These are phyloP conservation scores for Chimonanthus salicifolius DNA, from an alignment of 164 flowering plant species.

Conservation along the genomic window DNA sequence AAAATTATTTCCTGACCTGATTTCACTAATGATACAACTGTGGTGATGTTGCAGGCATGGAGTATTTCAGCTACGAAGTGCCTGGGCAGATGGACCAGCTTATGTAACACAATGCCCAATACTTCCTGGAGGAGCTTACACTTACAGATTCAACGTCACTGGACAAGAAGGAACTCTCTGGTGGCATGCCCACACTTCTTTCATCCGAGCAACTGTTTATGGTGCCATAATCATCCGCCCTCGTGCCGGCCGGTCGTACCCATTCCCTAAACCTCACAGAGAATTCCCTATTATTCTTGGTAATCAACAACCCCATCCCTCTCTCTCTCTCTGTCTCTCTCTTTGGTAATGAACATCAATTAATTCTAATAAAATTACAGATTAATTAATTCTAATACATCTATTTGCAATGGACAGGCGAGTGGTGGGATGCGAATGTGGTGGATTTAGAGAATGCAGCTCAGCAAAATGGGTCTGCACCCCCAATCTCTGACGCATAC, in stretches of 20 bases:
- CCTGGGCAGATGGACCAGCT: slow-evolving; percentile 27
- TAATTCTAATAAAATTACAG: neutral
- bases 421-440: slow-evolving; percentile 75
- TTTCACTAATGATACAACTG: neutral
- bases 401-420: slow-evolving; percentile 35
- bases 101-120: slow-evolving; percentile 34
- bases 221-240: slow-evolving; percentile 30
- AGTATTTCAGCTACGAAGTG: slow-evolving; percentile 19
- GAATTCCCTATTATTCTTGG: slow-evolving; percentile 30
- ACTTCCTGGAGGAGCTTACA: slow-evolving; percentile 20
- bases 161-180: slow-evolving; percentile 33
- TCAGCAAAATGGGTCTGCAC: slow-evolving; percentile 27
- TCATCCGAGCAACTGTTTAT: slow-evolving; percentile 25
- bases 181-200: slow-evolving; percentile 29
- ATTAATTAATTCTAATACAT: neutral
- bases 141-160: slow-evolving; percentile 24
- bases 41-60: slow-evolving; percentile 26
- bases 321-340: neutral
- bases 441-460: slow-evolving; percentile 44
- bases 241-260: slow-evolving; percentile 12
- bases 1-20: no score
- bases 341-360: neutral
- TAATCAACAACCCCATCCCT: neutral
- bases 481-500: slow-evolving; percentile 54
- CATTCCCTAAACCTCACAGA: slow-evolving; percentile 20